Conservation (phyloP, 139 green algal genomes). For the Coccomyxa sp. region DNA sequence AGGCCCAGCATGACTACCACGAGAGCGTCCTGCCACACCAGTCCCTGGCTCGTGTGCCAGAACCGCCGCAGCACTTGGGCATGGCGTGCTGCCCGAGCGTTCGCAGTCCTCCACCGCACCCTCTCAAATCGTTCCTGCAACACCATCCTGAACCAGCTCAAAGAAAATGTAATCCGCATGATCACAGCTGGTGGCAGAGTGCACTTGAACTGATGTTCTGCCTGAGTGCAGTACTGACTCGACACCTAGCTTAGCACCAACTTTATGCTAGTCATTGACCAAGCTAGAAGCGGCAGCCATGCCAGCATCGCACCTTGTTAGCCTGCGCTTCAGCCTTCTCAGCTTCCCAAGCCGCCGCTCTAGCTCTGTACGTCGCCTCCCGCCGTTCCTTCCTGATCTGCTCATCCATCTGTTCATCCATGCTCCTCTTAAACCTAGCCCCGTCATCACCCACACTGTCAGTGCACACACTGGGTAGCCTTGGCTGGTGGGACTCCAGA, state of each 20-base stretch:
- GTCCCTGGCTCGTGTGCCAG: constrained; percentile 31
- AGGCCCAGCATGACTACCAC: neutral
- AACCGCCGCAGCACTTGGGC: constrained; percentile 28
- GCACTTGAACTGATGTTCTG: too few relatives aligned
- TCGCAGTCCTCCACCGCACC: constrained; percentile 12
- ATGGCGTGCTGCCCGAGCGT: constrained; percentile 32
- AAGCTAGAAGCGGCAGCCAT: too few relatives aligned
- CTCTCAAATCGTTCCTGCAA: constrained; percentile 27
- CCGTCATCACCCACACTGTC: neutral
- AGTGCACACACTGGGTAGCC: neutral
- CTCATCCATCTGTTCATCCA: constrained; percentile 16
- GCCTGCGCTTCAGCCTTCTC: constrained; percentile 43
- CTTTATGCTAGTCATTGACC: too few relatives aligned
- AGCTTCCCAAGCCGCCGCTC: constrained; percentile 33
- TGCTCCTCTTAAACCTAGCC: neutral
- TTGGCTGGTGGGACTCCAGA: neutral
- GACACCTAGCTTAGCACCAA: too few relatives aligned
- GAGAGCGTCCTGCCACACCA: constrained; percentile 13
- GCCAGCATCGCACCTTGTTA: constrained; percentile 20
- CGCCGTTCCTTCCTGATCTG: constrained; percentile 9
- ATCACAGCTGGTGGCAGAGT: too few relatives aligned
- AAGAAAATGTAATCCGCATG: neutral
- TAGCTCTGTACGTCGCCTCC: constrained; percentile 12
- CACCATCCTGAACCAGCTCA: neutral
- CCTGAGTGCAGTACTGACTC: too few relatives aligned